phyloP scores from a whole-genome alignment of 306 rosid genomes.

The Hylodesmum podocarpum region DNA sequence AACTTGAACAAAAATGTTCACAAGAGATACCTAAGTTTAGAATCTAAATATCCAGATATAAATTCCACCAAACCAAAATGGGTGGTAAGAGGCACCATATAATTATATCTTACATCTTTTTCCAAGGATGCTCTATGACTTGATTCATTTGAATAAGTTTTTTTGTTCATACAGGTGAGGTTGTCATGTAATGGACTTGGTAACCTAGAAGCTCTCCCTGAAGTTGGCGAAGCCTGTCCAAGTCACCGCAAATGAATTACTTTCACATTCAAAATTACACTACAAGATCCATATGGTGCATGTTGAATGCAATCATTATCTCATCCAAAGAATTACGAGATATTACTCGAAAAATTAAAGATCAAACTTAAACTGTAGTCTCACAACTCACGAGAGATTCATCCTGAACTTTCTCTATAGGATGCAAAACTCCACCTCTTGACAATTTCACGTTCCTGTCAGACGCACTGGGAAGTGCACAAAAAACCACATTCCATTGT shows the following conservation, averaged over 20 bases:
- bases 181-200: not conserved
- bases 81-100: not conserved
- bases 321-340: not conserved
- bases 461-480: not conserved
- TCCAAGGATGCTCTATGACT: constrained; percentile 2
- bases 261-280: not conserved
- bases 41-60: not conserved
- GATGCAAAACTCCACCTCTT: not conserved
- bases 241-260: not conserved
- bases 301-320: not conserved
- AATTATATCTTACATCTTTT: constrained; percentile 5
- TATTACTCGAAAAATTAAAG: not conserved
- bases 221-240: not conserved
- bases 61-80: not conserved
- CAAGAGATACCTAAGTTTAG: not conserved
- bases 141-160: not conserved
- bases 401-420: not conserved
- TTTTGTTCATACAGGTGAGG: not conserved
- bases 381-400: not conserved
- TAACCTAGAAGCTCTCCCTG: not conserved
- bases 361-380: not conserved
- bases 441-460: not conserved
- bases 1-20: not conserved
- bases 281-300: not conserved
- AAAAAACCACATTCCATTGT: not conserved